A percentile compares a stretch with the other conserved stretches of the same genome.
These are phyloP conservation scores for Chaetothyriales sp. DNA, from an alignment of 2,329 filamentous ascomycete species.

Conservation along the genomic window DNA sequence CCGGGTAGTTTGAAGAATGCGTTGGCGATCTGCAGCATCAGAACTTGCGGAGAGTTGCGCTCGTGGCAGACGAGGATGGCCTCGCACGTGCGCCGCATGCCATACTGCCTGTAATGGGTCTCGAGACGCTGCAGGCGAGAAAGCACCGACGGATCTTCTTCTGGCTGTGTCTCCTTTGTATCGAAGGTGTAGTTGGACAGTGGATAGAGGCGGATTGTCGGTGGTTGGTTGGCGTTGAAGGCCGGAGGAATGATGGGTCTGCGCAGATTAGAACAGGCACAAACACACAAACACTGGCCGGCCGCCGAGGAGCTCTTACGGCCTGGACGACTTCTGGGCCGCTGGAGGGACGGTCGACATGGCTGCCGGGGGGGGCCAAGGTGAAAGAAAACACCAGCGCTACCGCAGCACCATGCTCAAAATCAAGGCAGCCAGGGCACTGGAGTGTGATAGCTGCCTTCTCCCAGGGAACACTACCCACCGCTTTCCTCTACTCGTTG, in stretches of 20 bases:
- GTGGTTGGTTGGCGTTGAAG: slow-evolving; percentile 81
- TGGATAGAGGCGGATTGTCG: slow-evolving; percentile 81
- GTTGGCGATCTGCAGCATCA: slow-evolving; percentile 99
- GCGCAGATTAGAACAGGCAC: neutral
- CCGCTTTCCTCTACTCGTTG: neutral
- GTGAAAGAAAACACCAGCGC: neutral
- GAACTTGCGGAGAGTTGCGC: slow-evolving; percentile 95
- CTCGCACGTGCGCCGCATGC: slow-evolving; percentile 95
- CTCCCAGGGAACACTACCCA: neutral
- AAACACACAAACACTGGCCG: too few species aligned
- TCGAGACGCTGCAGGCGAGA: slow-evolving; percentile 88
- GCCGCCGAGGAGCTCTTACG: neutral
- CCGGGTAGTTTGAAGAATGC: slow-evolving; percentile 98
- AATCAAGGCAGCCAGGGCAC: neutral
- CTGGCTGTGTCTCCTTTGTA: slow-evolving; percentile 94
- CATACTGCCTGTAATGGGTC: slow-evolving; percentile 81
- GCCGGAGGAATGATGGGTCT: slow-evolving; percentile 63
- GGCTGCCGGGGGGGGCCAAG: neutral
- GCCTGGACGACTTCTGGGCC: neutral
- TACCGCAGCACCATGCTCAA: neutral
- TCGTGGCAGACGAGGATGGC: slow-evolving; percentile 96
- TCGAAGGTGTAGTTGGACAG: slow-evolving; percentile 98
- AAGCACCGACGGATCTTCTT: slow-evolving; percentile 91
- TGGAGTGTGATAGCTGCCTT: neutral
- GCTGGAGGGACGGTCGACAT: neutral